phyloP scores from a whole-genome alignment of 2,329 filamentous ascomycete species.

The Hypoxylon sp. region DNA sequence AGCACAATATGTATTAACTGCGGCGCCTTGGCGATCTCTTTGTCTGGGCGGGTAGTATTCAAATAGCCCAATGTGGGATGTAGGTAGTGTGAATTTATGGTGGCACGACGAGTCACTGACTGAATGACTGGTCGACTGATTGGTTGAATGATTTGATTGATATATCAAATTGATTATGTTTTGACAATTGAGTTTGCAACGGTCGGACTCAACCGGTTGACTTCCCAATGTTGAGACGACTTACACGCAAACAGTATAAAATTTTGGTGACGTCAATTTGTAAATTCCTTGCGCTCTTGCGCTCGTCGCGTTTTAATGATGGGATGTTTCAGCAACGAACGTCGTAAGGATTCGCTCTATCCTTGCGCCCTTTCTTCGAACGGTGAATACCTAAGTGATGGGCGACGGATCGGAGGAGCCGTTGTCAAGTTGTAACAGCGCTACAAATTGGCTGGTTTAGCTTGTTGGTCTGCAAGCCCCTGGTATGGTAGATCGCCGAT shows the following conservation, averaged over 20 bases:
- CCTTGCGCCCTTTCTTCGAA: slow-evolving; percentile 29
- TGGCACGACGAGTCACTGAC: slow-evolving; percentile 33
- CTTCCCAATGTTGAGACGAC: slow-evolving; percentile 19
- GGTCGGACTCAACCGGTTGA: slow-evolving; percentile 20
- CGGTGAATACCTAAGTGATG: slow-evolving; percentile 22
- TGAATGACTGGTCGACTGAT: slow-evolving; percentile 3
- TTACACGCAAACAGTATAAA: slow-evolving; percentile 31
- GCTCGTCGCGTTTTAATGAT: slow-evolving; percentile 38
- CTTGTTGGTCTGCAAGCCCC: slow-evolving; percentile 26
- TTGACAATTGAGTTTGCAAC: slow-evolving; percentile 29
- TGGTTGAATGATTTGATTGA: slow-evolving; percentile 22
- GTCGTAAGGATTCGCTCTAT: slow-evolving; percentile 36
- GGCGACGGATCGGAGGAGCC: slow-evolving; percentile 26
- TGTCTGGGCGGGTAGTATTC: slow-evolving; percentile 32
- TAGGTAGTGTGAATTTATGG: slow-evolving; percentile 16
- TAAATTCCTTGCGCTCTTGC: slow-evolving; percentile 29
- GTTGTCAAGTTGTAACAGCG: slow-evolving; percentile 30
- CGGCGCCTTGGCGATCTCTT: slow-evolving; percentile 41
- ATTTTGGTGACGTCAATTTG: slow-evolving; percentile 42
- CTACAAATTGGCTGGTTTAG: slow-evolving; percentile 24
- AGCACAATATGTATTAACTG: slow-evolving; percentile 40
- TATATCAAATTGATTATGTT: slow-evolving; percentile 19
- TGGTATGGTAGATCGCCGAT: slow-evolving; percentile 35
- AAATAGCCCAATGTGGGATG: slow-evolving; percentile 31
- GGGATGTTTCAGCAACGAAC: slow-evolving; percentile 41